Percentiles rank a stretch among this genome's conserved stretches.
phyloP scores from a whole-genome alignment of 192 early-diverging fungal species.

The Paraglomus brasilianum region DNA sequence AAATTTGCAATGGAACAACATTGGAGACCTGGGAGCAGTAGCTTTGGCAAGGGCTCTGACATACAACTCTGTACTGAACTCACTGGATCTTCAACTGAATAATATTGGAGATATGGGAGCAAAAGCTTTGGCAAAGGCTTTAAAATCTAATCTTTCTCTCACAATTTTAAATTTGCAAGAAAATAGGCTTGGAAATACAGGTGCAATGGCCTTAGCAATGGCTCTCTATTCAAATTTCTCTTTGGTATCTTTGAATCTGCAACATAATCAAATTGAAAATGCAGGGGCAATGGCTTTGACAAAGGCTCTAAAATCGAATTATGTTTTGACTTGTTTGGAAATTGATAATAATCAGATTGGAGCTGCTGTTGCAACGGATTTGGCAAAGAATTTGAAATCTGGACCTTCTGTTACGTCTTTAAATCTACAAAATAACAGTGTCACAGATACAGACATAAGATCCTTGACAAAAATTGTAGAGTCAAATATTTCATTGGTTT shows the following conservation, averaged over 20 bases:
- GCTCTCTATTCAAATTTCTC: background rate
- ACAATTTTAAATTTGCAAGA: background rate
- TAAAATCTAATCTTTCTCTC: constrained; percentile 14
- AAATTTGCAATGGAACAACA: background rate
- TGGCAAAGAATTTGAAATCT: no score
- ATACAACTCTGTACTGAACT: constrained; percentile 5
- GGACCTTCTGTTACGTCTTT: no score
- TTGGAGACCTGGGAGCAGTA: background rate
- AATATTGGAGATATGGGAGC: constrained; percentile 9
- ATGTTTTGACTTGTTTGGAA: no score
- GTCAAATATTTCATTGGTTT: background rate
- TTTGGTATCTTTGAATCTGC: background rate
- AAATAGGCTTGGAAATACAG: background rate
- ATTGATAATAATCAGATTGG: background rate
- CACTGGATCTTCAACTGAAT: constrained; percentile 6
- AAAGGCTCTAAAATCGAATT: background rate
- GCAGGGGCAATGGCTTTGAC: background rate
- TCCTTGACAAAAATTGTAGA: no score
- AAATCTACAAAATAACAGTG: no score
- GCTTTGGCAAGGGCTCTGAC: constrained; percentile 5
- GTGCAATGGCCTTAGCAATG: background rate
- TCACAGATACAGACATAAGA: no score
- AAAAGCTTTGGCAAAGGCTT: constrained; percentile 10
- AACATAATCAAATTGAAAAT: background rate
- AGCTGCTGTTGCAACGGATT: background rate